A percentile compares a stretch with the other conserved stretches of the same genome.
Evolutionary conservation across 768 basidiomycete genomes (phyloP).

Genomic region (Pisolithus tinctorius): DNA sequence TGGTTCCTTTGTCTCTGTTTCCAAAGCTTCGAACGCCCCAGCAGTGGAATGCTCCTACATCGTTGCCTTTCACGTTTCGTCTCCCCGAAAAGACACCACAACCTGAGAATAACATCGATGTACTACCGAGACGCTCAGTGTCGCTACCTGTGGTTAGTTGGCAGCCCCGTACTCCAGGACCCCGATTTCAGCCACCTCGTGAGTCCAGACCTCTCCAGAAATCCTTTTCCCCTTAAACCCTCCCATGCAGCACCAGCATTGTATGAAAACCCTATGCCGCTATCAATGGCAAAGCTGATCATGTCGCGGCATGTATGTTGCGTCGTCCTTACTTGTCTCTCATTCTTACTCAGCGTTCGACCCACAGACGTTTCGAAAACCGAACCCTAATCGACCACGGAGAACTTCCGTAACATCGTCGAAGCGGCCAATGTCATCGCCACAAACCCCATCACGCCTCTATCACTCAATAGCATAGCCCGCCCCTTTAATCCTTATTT

Average conservation of each 20-base stretch:
- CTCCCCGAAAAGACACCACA: conserved; percentile 15
- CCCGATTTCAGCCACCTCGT: conserved; percentile 28
- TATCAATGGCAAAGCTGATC: conserved; percentile 47
- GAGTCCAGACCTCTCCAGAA: conserved; percentile 7
- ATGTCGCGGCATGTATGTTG: conserved; percentile 45
- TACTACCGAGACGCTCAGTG: conserved; percentile 8
- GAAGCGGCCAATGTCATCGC: conserved; percentile 19
- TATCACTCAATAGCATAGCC: conserved; percentile 29
- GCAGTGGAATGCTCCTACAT: conserved; percentile 20
- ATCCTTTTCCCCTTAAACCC: not conserved
- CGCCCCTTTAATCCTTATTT: conserved; percentile 8
- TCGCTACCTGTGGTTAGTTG: conserved; percentile 16
- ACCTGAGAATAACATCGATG: conserved; percentile 5
- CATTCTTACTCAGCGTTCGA: conserved; percentile 1
- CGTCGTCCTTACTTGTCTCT: not conserved
- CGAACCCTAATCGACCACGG: conserved; percentile 22
- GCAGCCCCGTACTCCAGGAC: conserved; percentile 13
- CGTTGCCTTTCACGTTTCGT: conserved; percentile 21
- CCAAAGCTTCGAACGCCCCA: conserved; percentile 12
- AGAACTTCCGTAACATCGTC: conserved; percentile 14
- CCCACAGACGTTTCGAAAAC: conserved; percentile 28
- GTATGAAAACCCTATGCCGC: conserved; percentile 36
- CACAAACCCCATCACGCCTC: conserved; percentile 28
- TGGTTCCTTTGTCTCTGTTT: not conserved
- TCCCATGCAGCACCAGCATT: conserved; percentile 32